Evolutionary conservation across 2,329 filamentous ascomycete species (phyloP), one percentile per base, ranked within the genome.

Genomic region (Macrophomina phaseolina): DNA sequence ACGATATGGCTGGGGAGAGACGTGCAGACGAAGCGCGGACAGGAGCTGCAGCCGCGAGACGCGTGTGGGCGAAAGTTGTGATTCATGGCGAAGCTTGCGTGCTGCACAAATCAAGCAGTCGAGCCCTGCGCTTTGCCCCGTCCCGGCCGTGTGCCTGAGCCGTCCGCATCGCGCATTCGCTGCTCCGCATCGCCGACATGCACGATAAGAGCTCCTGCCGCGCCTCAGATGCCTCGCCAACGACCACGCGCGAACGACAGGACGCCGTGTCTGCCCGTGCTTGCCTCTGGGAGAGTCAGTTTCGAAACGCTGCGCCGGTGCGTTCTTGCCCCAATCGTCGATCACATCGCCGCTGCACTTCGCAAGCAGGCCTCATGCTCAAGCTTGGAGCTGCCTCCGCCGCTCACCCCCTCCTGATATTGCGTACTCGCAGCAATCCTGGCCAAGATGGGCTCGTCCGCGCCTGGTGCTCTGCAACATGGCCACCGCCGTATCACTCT

Each of bases 31-130:
- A 16, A 23, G 49, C 36, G 62, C 38, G 48, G 38, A 52, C 32
- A 48, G 52, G 52, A 49, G 34, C 51, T 49, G 63, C 52, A 49
- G 48, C 23, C 49, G 62, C 16, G 30, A 46, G 40, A 34, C 63
- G 63, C 42, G 52, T 58, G 53, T 38, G 52, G 30, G 42, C n/a
- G n/a, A 56, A 55, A 56, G 63, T 46, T 65, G 63, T 56, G 49
- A 65, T 65, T 36, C 36, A 55, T 12, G 16, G 9, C 40, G 18
- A 12, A 11, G 18, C 40, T 65, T 58, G 51, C 63, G 63, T 65
- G 63, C 62, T 65, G 14, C 62, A 40, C 18, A 18, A 18, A 18
- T 18, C 18, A 18, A 18, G 18, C 18, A 55, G 52, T 30, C 30
- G 5, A 6, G 60, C 60, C 45, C 45, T 51, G 60, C 60, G 60